Evolutionary conservation across 768 basidiomycete genomes (phyloP).

Genomic region (Clitopilus passeckerianus): DNA sequence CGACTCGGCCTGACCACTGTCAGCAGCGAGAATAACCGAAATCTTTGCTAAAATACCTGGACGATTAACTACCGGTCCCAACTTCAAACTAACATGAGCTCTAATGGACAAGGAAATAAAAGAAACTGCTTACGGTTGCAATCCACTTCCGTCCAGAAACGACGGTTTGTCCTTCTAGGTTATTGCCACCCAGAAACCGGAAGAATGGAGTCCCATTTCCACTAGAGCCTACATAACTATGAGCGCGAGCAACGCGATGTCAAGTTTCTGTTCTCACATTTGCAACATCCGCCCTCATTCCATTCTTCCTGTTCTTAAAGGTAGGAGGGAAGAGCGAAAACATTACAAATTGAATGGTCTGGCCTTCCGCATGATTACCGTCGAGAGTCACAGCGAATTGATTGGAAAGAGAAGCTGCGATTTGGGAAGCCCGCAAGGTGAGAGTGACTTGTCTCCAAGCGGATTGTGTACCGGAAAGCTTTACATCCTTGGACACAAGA

Average conservation of each 20-base stretch:
- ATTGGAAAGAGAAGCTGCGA: slow-evolving; percentile 37
- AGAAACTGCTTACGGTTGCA: slow-evolving; percentile 31
- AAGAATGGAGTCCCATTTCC: slow-evolving; percentile 52
- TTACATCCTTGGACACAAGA: slow-evolving; percentile 31
- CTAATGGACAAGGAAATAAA: background rate
- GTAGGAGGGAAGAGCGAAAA: slow-evolving; percentile 64
- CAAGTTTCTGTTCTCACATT: slow-evolving; percentile 22
- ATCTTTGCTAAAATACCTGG: slow-evolving; percentile 26
- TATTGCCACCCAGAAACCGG: slow-evolving; percentile 59
- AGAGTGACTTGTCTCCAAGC: slow-evolving; percentile 42
- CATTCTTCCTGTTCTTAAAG: slow-evolving; percentile 51
- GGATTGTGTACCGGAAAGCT: slow-evolving; percentile 32
- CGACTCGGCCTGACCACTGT: slow-evolving; percentile 35
- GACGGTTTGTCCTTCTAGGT: slow-evolving; percentile 51
- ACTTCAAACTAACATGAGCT: slow-evolving; percentile 11
- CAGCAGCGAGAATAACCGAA: background rate
- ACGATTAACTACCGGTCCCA: slow-evolving; percentile 45
- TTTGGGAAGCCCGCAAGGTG: slow-evolving; percentile 32
- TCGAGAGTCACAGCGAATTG: slow-evolving; percentile 44
- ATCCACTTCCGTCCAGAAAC: slow-evolving; percentile 59
- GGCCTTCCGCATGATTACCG: slow-evolving; percentile 22
- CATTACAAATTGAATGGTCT: slow-evolving; percentile 50
- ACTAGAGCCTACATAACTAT: slow-evolving; percentile 5
- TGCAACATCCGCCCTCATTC: slow-evolving; percentile 55
- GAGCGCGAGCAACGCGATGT: slow-evolving; percentile 33